Percentiles rank a stretch among this genome's conserved stretches.
These are phyloP conservation scores for Pseudogymnoascus sp. DNA, from an alignment of 2,329 filamentous ascomycete genomes.

Conservation along the genomic window DNA sequence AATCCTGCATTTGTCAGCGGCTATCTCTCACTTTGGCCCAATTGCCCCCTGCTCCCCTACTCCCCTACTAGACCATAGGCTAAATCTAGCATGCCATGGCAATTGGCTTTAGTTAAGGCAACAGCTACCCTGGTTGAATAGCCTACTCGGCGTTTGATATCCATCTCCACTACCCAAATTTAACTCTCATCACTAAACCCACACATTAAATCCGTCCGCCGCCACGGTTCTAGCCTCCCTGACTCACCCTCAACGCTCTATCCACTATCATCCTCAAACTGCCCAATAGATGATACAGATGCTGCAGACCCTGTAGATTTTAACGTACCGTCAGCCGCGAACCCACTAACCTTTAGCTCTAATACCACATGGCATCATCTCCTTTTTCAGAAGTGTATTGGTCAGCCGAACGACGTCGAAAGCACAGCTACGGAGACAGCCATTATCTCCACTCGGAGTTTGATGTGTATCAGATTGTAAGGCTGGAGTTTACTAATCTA, in stretches of 20 bases:
- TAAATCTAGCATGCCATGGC: background rate
- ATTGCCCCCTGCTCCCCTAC: background rate
- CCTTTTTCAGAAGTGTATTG: background rate
- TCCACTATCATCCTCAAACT: background rate
- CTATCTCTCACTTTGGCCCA: background rate
- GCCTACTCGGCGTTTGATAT: background rate
- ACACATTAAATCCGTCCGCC: background rate
- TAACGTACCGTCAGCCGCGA: background rate
- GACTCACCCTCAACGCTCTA: background rate
- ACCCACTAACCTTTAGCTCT: background rate
- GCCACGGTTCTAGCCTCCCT: background rate
- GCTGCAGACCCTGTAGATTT: background rate
- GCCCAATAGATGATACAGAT: background rate
- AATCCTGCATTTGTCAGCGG: background rate
- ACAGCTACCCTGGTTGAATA: background rate
- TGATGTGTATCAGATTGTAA: background rate
- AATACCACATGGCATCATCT: background rate
- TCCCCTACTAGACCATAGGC: background rate
- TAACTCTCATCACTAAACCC: background rate
- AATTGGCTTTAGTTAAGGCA: background rate
- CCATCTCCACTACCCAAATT: background rate
- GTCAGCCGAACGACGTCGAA: slow-evolving; percentile 1
- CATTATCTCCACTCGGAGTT: background rate
- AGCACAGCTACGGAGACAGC: background rate
- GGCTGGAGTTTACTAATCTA: slow-evolving; percentile 1